Conservation (phyloP, 495 filamentous ascomycete species). For the Penicillium cataractarum region DNA sequence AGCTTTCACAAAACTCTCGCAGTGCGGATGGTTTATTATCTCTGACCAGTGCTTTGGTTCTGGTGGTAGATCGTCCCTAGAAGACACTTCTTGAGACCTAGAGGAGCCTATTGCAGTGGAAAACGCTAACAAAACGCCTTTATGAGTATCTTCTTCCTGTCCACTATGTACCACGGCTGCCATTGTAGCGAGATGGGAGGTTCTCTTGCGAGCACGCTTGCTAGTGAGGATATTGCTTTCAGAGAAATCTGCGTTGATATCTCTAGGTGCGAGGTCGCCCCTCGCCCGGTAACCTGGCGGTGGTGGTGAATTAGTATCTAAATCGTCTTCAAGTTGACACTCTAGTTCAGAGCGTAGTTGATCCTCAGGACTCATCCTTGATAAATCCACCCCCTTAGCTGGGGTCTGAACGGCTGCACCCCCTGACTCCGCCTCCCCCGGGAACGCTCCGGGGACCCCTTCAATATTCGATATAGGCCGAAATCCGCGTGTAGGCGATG, state of each 20-base stretch:
- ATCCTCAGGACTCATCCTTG: background rate
- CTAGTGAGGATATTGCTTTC: background rate
- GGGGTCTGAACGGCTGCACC: background rate
- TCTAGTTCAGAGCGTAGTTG: no score
- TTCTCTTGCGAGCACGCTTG: background rate
- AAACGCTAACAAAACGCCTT: background rate
- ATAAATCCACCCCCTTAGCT: background rate
- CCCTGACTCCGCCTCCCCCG: no score
- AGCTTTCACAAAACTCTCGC: background rate
- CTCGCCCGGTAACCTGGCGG: background rate
- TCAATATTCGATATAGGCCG: background rate
- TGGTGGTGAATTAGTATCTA: no score
- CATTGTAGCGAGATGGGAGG: background rate
- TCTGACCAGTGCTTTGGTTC: background rate
- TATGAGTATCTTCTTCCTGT: background rate
- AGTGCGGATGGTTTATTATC: background rate
- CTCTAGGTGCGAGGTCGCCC: background rate
- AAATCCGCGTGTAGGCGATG: background rate
- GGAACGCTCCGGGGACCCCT: background rate
- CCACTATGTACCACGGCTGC: background rate
- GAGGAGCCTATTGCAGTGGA: background rate
- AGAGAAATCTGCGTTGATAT: background rate
- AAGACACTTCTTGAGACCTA: background rate
- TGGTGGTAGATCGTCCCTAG: conserved; percentile 2
- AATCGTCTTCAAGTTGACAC: no score